Conservation (phyloP, 176 grass and related monocot species). For the Aegilops speltoides region DNA sequence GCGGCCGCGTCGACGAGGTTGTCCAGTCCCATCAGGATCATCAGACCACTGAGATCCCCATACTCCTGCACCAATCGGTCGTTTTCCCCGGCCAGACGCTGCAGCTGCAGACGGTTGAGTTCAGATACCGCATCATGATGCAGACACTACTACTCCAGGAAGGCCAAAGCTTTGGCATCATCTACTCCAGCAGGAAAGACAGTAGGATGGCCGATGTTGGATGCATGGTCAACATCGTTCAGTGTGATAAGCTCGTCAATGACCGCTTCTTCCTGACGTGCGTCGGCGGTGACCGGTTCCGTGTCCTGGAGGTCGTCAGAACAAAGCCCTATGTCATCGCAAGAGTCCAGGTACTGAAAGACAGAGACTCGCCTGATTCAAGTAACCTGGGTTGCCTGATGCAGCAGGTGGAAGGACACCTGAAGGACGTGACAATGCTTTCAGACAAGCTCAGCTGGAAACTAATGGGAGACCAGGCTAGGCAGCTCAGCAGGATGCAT, state of each 20-base stretch:
- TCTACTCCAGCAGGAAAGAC: conserved; percentile 10
- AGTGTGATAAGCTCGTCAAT: conserved; percentile 65
- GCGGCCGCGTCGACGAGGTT: conserved; percentile 22
- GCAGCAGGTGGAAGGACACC: conserved; percentile 54
- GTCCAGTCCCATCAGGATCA: conserved; percentile 24
- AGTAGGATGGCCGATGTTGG: conserved; percentile 45
- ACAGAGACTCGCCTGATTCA: conserved; percentile 36
- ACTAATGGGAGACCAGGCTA: conserved; percentile 9
- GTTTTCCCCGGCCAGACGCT: conserved; percentile 64
- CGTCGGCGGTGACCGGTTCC: conserved; percentile 70
- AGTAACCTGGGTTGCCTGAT: conserved; percentile 49
- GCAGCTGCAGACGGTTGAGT: conserved; percentile 82
- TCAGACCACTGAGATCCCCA: conserved; percentile 54
- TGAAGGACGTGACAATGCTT: conserved; percentile 64
- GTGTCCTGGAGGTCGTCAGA: conserved; percentile 48
- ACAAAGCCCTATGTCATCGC: conserved; percentile 83
- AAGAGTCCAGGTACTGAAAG: conserved; percentile 51
- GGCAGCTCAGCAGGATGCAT: conserved; percentile 29
- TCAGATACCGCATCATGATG: conserved; percentile 95
- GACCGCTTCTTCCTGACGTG: conserved; percentile 89
- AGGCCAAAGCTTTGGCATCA: conserved; percentile 45
- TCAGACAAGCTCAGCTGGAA: conserved; percentile 64
- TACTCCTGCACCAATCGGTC: conserved; percentile 57
- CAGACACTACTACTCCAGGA: conserved; percentile 72
- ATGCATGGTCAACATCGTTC: conserved; percentile 64